A percentile compares a stretch with the other conserved stretches of the same genome.
These are phyloP conservation scores for Ceratocystis colombiana DNA, from an alignment of 2,329 filamentous ascomycete genomes.

Conservation along the genomic window DNA sequence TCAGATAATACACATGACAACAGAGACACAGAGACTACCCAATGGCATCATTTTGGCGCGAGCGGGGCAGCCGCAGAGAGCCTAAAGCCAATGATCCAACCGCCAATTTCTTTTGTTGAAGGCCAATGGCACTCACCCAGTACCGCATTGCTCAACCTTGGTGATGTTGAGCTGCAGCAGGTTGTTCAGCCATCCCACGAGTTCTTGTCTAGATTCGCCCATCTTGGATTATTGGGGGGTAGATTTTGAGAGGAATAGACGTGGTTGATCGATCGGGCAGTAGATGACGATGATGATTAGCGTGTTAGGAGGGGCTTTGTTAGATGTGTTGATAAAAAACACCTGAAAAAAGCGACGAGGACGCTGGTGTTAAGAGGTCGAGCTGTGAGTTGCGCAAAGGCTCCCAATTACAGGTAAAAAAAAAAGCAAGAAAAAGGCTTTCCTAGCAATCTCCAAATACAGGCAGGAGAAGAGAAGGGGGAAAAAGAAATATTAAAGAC, in stretches of 20 bases:
- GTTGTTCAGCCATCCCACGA: constrained; percentile 93
- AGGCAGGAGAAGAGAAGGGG: constrained; percentile 13
- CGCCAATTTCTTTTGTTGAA: not conserved
- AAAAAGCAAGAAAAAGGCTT: constrained; percentile 1
- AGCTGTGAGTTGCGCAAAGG: constrained; percentile 17
- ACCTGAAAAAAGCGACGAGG: constrained; percentile 17
- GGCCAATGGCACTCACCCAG: constrained; percentile 55
- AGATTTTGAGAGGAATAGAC: constrained; percentile 19
- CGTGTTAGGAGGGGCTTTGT: constrained; percentile 24
- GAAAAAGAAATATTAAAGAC: constrained; percentile 24
- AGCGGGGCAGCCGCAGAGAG: not conserved
- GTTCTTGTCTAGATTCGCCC: constrained; percentile 76
- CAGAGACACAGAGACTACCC: not conserved
- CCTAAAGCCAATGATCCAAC: not conserved
- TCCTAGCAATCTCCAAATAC: not conserved
- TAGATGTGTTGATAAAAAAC: constrained; percentile 7
- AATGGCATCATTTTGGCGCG: not conserved
- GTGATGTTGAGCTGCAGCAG: constrained; percentile 95
- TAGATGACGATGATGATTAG: constrained; percentile 12
- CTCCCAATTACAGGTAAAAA: not conserved
- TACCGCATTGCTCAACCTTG: constrained; percentile 98
- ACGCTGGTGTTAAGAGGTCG: constrained; percentile 16
- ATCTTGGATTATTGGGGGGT: constrained; percentile 36
- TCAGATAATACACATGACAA: not conserved
- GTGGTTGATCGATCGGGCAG: not conserved